Percentiles rank a stretch among this genome's conserved stretches.
Conservation (phyloP, 805 yeast species). For the Jamesozyma lodderae region DNA sequence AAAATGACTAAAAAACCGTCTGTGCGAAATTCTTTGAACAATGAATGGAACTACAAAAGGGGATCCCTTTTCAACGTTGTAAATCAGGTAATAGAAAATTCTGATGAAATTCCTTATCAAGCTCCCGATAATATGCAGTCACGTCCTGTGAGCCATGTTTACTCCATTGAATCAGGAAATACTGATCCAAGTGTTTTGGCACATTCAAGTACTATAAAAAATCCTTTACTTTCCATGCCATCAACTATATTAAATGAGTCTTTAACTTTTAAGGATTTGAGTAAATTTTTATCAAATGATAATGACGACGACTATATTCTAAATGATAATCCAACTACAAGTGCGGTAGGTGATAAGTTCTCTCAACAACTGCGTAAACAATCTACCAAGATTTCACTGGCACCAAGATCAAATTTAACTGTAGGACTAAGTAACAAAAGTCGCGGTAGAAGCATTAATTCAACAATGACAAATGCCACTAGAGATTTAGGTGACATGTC, state of each 20-base stretch:
- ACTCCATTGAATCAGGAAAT: conserved; percentile 3
- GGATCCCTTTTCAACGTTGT: conserved; percentile 2
- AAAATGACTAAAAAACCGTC: not conserved
- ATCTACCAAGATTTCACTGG: conserved; percentile 8
- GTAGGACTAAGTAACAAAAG: not conserved
- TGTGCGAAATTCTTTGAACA: not conserved
- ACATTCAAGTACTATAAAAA: conserved; percentile 23
- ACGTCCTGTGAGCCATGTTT: not conserved
- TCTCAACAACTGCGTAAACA: conserved; percentile 11
- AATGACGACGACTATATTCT: not conserved
- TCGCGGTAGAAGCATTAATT: not conserved
- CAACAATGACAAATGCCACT: not conserved
- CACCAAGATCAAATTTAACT: conserved; percentile 3
- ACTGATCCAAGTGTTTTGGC: conserved; percentile 19
- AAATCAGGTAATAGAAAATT: not conserved
- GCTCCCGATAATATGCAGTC: not conserved
- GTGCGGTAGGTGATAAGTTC: not conserved
- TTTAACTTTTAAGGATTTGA: conserved; percentile 23
- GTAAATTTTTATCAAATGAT: conserved; percentile 11
- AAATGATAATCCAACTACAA: too few species aligned
- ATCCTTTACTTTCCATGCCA: conserved; percentile 16
- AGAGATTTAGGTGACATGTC: conserved; percentile 14
- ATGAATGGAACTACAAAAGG: conserved; percentile 3
- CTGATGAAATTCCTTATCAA: not conserved
- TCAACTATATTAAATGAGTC: conserved; percentile 20